Evolutionary conservation across 2,329 filamentous ascomycete species (phyloP).

Genomic region (Dichotomopilus funicola): DNA sequence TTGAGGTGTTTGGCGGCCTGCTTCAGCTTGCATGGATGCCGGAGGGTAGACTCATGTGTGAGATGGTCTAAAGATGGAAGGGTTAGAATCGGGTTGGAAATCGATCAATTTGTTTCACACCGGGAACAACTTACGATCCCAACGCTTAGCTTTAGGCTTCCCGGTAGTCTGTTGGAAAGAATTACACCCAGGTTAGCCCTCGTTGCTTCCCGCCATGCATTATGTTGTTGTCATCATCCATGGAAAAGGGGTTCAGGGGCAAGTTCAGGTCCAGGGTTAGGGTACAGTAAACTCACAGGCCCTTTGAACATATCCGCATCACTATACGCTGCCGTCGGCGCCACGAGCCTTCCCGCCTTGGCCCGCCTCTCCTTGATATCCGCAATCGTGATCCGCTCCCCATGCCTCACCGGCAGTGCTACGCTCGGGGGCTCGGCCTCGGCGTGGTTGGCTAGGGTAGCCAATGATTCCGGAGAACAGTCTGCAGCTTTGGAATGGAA

Average conservation of each 20-base stretch:
- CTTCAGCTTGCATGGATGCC: conserved; percentile 70
- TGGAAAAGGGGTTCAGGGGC: not conserved
- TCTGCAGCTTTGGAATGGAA: conserved; percentile 19
- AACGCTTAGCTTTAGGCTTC: conserved; percentile 73
- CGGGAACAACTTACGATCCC: conserved; percentile 58
- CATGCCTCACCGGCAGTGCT: conserved; percentile 6
- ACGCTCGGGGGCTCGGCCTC: conserved; percentile 17
- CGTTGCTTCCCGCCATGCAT: not conserved
- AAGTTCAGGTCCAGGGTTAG: not conserved
- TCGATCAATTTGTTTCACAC: not conserved
- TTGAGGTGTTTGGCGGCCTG: conserved; percentile 71
- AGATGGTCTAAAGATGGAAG: conserved; percentile 44
- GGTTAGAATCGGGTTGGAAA: not conserved
- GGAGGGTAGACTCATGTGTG: conserved; percentile 53
- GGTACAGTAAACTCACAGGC: conserved; percentile 41
- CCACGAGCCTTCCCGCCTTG: conserved; percentile 65
- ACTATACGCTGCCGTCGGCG: conserved; percentile 68
- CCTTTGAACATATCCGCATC: conserved; percentile 81
- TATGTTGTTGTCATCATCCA: not conserved
- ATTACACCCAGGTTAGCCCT: not conserved
- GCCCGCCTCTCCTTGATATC: conserved; percentile 61
- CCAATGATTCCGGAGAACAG: conserved; percentile 13
- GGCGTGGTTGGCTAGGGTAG: conserved; percentile 21
- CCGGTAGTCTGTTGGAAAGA: conserved; percentile 27
- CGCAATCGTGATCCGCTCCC: conserved; percentile 48